Percentiles rank a stretch among this genome's conserved stretches.
These are phyloP conservation scores for Neoboletus brunneissimus DNA, from an alignment of 768 basidiomycete genomes.

Conservation along the genomic window DNA sequence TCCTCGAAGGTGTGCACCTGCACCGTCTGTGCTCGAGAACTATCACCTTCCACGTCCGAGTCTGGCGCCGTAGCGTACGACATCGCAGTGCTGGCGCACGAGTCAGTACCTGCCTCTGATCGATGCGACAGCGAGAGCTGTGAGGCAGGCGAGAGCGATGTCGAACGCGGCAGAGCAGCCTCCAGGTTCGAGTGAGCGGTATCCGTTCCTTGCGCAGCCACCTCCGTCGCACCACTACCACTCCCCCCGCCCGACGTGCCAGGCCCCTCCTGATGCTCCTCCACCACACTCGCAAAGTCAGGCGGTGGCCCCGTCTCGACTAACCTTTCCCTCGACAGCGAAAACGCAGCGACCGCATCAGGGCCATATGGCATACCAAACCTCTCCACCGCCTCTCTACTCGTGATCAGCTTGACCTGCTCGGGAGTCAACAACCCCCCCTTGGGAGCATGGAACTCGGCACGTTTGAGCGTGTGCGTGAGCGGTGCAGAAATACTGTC, in stretches of 20 bases:
- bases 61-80: constrained; percentile 15
- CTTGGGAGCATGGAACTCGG: constrained; percentile 62
- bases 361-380: constrained; percentile 78
- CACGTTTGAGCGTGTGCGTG: constrained; percentile 66
- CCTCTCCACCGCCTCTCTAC: constrained; percentile 58
- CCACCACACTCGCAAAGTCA: constrained; percentile 42
- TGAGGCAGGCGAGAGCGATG: background rate
- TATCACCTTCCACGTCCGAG: background rate
- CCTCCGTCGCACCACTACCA: background rate
- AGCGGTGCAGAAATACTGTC: constrained; percentile 75
- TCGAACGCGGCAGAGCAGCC: background rate
- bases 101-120: background rate
- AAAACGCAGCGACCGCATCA: constrained; percentile 62
- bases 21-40: background rate
- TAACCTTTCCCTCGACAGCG: constrained; percentile 43
- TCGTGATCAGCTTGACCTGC: constrained; percentile 66
- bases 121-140: background rate
- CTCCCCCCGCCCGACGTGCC: background rate
- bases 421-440: constrained; percentile 44
- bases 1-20: background rate
- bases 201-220: background rate
- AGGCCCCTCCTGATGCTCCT: background rate
- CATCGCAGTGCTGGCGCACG: constrained; percentile 15
- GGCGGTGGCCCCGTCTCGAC: constrained; percentile 42
- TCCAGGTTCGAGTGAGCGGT: background rate